Percentiles rank a stretch among this genome's conserved stretches.
Evolutionary conservation across 1,284 basidiomycete genomes (phyloP).

Genomic region (Tylopilus sp.): DNA sequence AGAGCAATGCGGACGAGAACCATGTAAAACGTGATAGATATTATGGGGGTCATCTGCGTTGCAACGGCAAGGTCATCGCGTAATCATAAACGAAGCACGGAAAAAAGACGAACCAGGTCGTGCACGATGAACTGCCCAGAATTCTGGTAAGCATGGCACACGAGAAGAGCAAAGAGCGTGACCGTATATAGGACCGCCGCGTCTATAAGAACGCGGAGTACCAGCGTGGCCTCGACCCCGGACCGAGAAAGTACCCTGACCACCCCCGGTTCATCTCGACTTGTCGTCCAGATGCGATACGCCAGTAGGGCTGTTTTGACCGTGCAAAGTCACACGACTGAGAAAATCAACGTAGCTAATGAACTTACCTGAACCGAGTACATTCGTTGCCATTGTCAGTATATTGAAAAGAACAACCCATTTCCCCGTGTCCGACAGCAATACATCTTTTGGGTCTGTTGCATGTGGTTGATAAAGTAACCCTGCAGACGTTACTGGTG

Average conservation of each 20-base stretch:
- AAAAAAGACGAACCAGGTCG: too few relatives aligned
- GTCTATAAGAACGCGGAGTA: conserved; percentile 36
- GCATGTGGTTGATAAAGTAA: conserved; percentile 21
- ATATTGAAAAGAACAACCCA: conserved; percentile 37
- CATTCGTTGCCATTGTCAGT: conserved; percentile 33
- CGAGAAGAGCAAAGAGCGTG: conserved; percentile 23
- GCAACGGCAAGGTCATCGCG: too few relatives aligned
- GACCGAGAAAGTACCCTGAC: conserved; percentile 23
- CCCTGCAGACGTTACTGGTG: conserved; percentile 24
- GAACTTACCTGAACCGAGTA: conserved; percentile 29
- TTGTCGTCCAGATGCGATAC: conserved; percentile 33
- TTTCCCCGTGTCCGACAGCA: conserved; percentile 30
- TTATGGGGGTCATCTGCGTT: conserved; percentile 20
- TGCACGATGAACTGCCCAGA: conserved; percentile 29
- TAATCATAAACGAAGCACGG: too few relatives aligned
- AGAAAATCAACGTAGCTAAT: neutral
- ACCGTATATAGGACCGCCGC: conserved; percentile 35
- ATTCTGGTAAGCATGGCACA: conserved; percentile 16
- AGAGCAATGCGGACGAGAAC: conserved; percentile 14
- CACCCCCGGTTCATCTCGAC: conserved; percentile 15
- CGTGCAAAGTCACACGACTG: conserved; percentile 1
- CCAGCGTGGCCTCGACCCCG: conserved; percentile 16
- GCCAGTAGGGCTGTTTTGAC: conserved; percentile 26
- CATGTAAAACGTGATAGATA: conserved; percentile 19
- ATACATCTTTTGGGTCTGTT: conserved; percentile 27